Base-by-base conservation (phyloP, 176 grass and related monocot species). In the Dendrocalamus sinicus region DNA sequence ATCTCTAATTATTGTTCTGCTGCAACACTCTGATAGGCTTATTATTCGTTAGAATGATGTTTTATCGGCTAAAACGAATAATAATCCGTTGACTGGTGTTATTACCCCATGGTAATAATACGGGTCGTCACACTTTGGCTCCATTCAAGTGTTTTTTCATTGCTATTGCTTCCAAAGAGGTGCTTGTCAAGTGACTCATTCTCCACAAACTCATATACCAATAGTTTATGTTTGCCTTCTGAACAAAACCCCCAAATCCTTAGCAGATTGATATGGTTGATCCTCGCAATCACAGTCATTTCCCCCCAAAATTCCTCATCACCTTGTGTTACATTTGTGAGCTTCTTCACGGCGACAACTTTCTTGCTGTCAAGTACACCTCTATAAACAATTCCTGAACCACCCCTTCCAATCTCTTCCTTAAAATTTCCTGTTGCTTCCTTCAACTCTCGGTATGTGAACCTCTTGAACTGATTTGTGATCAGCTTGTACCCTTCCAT, bases 261-360 rank as follows among this genome's bases (percentile, higher is more conserved):
- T 12, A 93, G 85, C 20, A 96, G 57, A 30, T 96, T 96, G 7
- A 96, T 93, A 63, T 96, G 94, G 81, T 96, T 89, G 70, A 96
- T 93, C 61, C 84, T 75, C 14, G 84, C 89, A 54, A 96, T 88
- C 22, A 96, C 10, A 15, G 77, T 84, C 73, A 96, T 83, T 52
- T 96, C 89, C 44, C 78, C 84, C 84, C 74, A 84, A 66, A 96
- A 93, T 19, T 96, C 94, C 13, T 91, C 94, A 62, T 93, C 87
- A 1, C 85, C 78, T 19, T 86, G 62, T n/a, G 35, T 48, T 35
- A 79, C 72, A 39, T 86, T 67, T 28, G 60, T 84, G 9, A 93
- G 85, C 78, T 88, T 91, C 86, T 93, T 96, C 17, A 93, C 89
- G 0, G 91, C 91, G 6, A 96, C 82, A 2, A 96, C 68, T 57